phyloP scores from a whole-genome alignment of 441 rosid genomes.

The Pelargonium cotyledonis region DNA sequence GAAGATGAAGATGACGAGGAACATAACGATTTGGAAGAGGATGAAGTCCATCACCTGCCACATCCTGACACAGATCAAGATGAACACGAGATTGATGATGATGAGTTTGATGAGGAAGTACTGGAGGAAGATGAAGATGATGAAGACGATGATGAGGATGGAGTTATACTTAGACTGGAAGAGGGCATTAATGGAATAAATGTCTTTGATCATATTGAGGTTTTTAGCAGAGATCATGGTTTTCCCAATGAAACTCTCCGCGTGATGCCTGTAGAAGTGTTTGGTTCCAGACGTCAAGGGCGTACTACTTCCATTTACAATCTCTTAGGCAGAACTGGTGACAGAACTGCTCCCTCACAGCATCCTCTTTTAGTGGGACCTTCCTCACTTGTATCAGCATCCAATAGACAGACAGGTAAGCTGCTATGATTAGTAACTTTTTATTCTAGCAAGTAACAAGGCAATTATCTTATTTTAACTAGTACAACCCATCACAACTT shows the following conservation, averaged over 20 bases:
- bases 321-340: constrained; percentile 84
- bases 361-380: constrained; percentile 93
- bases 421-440: not conserved
- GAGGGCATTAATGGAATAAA: constrained; percentile 94
- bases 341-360: constrained; percentile 54
- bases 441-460: not conserved
- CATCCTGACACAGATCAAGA: constrained; percentile 95
- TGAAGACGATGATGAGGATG: constrained; percentile 89
- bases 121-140: constrained; percentile 95
- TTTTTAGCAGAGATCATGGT: constrained; percentile 78
- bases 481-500: not conserved
- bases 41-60: constrained; percentile 83
- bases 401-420: constrained; percentile 64
- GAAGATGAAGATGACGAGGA: constrained; percentile 81
- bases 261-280: constrained; percentile 97
- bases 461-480: not conserved
- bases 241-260: constrained; percentile 85
- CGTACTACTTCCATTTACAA: constrained; percentile 93
- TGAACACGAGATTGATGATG: constrained; percentile 96
- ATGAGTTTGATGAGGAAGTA: constrained; percentile 91
- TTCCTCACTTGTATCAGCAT: constrained; percentile 32
- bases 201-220: constrained; percentile 92
- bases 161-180: constrained; percentile 83
- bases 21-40: constrained; percentile 75
- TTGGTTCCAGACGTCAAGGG: constrained; percentile 95